These are phyloP conservation scores for Lachancea fermentati DNA, from an alignment of 805 yeast species.

Conservation along the genomic window DNA sequence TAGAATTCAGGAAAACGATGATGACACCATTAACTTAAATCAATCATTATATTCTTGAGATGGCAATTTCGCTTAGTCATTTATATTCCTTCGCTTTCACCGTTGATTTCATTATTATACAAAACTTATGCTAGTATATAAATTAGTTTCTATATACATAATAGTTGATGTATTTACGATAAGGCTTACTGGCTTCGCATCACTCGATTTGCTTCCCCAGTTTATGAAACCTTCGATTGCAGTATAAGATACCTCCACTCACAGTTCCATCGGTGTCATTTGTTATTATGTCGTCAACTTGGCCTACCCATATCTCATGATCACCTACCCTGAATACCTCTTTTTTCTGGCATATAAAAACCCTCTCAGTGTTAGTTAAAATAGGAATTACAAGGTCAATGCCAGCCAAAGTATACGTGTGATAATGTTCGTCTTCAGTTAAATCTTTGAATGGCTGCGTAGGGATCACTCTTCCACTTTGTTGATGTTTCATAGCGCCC, in stretches of 20 bases:
- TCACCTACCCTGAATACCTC: conserved; percentile 59
- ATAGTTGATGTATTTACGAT: neutral
- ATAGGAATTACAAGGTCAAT: conserved; percentile 44
- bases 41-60: conserved; percentile 22
- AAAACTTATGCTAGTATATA: neutral
- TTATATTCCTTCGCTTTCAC: neutral
- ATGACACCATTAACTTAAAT: conserved; percentile 23
- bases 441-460: conserved; percentile 52
- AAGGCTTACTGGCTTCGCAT: neutral
- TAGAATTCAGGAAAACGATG: conserved; percentile 26
- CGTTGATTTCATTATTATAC: neutral
- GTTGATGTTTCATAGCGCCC: conserved; percentile 36
- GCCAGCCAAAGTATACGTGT: conserved; percentile 25
- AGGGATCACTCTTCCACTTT: conserved; percentile 24
- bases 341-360: conserved; percentile 54
- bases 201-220: conserved; percentile 35
- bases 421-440: conserved; percentile 30
- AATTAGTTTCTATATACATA: neutral
- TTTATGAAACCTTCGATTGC: conserved; percentile 54
- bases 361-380: conserved; percentile 49
- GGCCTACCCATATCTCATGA: conserved; percentile 89
- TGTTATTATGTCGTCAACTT: conserved; percentile 52
- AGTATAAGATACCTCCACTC: conserved; percentile 64
- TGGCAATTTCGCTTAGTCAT: neutral
- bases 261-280: conserved; percentile 27